Evolutionary conservation across 192 early-diverging fungal genomes (phyloP), one percentile per base, ranked within the genome.

Genomic region (Coemansia sp.): DNA sequence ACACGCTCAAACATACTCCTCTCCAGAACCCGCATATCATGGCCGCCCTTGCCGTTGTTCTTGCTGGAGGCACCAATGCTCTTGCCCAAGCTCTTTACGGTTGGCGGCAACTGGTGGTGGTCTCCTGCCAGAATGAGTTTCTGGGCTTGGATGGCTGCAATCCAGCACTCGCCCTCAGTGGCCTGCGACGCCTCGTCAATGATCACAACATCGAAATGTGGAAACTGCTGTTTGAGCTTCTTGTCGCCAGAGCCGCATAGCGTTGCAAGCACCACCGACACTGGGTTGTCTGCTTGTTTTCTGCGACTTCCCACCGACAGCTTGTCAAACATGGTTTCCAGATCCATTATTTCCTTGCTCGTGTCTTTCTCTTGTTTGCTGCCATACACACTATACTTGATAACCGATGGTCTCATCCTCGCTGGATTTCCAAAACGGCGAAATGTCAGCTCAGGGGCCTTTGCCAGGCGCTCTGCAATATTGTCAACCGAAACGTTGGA

Each of bases 161-260:
- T 89, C 92, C 92, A 95, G 66, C 90, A 90, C 74, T 94, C 94
- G 15, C 78, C 84, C 67, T 90, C 89, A 9, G 85, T 46, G 5
- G 90, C 90, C 69, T 95, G 94, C 8, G 88, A 87, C 0, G 89
- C 89, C 71, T 95, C 94, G 71, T 95, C 94, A 63, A 95, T 91
- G 36, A 95, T 74, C 0, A 92, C 88, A 1, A 88, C 84, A 71
- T 94, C 92, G 77, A 93, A 93, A 22, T 86, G 68, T 41, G 87
- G 62, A 7, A 83, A 79, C 55, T 15, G 15, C 19, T 22, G 36
- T 6, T 12, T 26, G 26, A 58, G 15, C 8, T 7, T n/a, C 8
- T 54, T 76, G 2, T 73, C 69, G 11, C 71, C 87, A 11, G 82
- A 67, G 6, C 92, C 92, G 62, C 87, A 88, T n/a, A 95, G 68